These are phyloP conservation scores for Hypoxylon fragiforme DNA, from an alignment of 495 filamentous ascomycete genomes.

Conservation along the genomic window DNA sequence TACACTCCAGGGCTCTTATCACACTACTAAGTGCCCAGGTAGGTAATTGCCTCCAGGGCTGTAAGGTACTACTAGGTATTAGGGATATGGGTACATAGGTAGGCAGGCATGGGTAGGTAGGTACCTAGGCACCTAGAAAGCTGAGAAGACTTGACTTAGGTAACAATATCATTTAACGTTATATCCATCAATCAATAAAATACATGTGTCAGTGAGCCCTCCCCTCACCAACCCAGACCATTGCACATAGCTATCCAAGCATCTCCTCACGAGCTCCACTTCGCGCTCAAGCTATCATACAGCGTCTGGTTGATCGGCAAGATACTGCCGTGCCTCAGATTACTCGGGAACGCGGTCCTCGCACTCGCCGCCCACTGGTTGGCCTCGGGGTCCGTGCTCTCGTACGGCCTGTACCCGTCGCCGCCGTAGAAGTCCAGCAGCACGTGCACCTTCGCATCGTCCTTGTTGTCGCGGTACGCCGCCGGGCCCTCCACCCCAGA, in stretches of 20 bases:
- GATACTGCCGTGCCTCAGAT: slow-evolving; percentile 55
- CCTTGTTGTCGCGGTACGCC: slow-evolving; percentile 51
- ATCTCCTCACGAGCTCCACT: slow-evolving; percentile 46
- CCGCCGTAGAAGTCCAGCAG: slow-evolving; percentile 55
- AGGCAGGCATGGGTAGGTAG: background rate
- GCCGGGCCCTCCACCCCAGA: slow-evolving; percentile 55
- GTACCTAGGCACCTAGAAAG: no score
- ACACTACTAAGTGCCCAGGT: no score
- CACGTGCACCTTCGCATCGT: slow-evolving; percentile 47
- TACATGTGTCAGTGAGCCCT: no score
- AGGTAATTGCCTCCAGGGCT: no score
- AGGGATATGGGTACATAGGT: background rate
- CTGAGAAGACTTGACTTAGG: background rate
- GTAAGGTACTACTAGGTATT: no score
- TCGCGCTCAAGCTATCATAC: slow-evolving; percentile 43
- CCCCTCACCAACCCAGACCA: no score
- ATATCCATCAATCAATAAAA: no score
- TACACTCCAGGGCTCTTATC: no score
- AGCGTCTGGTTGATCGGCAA: slow-evolving; percentile 47
- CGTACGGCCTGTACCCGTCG: slow-evolving; percentile 56
- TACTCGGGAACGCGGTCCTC: slow-evolving; percentile 44
- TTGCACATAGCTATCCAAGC: no score
- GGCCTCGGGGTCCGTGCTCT: slow-evolving; percentile 43
- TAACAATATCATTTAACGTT: no score
- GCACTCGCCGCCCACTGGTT: slow-evolving; percentile 51